Evolutionary conservation across 257 asterid species (phyloP), one percentile per base, ranked within the genome.

Genomic region (Leptodermis oblonga): DNA sequence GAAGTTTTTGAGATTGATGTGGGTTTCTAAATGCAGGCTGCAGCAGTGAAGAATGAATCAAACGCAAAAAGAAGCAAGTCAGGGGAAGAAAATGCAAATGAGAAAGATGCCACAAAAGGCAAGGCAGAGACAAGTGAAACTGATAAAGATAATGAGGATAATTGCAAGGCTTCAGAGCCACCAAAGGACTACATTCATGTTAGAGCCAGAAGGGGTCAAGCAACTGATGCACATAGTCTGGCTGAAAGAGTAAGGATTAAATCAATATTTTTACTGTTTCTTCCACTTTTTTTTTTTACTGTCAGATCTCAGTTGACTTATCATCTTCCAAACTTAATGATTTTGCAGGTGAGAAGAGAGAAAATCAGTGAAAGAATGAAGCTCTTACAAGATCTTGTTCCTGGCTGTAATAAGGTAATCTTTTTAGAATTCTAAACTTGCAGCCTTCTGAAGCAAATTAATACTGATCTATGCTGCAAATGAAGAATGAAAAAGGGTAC

Each of bases 301-400:
- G 39, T 41, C 68, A 36, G 58, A 28, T 34, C 51, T 67, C 34
- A 39, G 68, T 20, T 42, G 28, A 26, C 43, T 22, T 22, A 53
- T 28, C 56, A 45, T 3, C 0, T 4, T 23, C 2, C 2, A 66
- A 67, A 41, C 41, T 54, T 42, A 22, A 10, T 45, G 4, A 48
- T 28, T 55, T 54, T 65, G 51, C 80, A 91, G 97, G 97, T 89
- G 59, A 74, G 98, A 56, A 82, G 98, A 67, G 98, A 92, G 83
- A 92, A 89, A 81, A 92, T 92, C 63, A 82, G 97, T 75, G 97
- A 92, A 69, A 90, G 96, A 68, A 92, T 92, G 98, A 90, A 92
- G 82, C 65, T 81, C 56, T 65, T 92, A 4, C 97, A 92, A 80
- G 96, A 89, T 86, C 98, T 92, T 67, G 98, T 92, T 2, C 98